Base-by-base conservation (phyloP, 495 filamentous ascomycete genomes). In the Glarea lozoyensis region DNA sequence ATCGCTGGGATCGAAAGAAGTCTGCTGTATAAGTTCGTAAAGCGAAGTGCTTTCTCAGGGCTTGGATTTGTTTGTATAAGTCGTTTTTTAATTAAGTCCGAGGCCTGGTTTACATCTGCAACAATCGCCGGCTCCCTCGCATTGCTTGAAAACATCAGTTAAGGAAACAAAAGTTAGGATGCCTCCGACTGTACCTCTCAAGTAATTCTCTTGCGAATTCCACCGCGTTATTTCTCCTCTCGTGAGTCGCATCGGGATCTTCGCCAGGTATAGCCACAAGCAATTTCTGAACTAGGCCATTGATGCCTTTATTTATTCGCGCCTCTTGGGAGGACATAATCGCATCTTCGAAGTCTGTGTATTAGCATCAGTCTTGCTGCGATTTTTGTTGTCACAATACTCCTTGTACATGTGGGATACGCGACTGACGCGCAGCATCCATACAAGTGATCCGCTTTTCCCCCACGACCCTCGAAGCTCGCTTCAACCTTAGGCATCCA, bases 1-100 rank as follows among this genome's bases (percentile, higher is more conserved):
- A 99, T 69, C 2, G 97, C 89, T 3, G 90, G 89, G 51, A 93
- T 81, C 19, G 88, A 83, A 15, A 95, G 68, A 18, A 99, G 75
- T 29, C 84, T 74, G 27, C 86, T 84, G 65, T 90, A 94, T 36
- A 97, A 72, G 57, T 92, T 87, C 12, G 84, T 82, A 62, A 96
- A 95, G 18, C 79, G 73, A 19, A 90, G 65, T n/a, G 87, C 87
- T 57, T 89, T 85, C 48, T 84, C 88, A 1, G 90, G 84, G 37
- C 80, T 81, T 23, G 70, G 68, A 51, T 86, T 83, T 16, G 81
- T 76, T 42, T 76, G 69, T 46, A 93, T 72, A 38, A 97, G 65
- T 60, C 82, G 84, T 57, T 83, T 79, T 65, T 88, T 89, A 62
- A 97, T 96, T 56, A 94, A 61, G 62, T 95, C 88, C 16, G 83